Percentiles rank a stretch among this genome's conserved stretches.
These are phyloP conservation scores for Lipomyces orientalis DNA, from an alignment of 805 yeast genomes.

Conservation along the genomic window DNA sequence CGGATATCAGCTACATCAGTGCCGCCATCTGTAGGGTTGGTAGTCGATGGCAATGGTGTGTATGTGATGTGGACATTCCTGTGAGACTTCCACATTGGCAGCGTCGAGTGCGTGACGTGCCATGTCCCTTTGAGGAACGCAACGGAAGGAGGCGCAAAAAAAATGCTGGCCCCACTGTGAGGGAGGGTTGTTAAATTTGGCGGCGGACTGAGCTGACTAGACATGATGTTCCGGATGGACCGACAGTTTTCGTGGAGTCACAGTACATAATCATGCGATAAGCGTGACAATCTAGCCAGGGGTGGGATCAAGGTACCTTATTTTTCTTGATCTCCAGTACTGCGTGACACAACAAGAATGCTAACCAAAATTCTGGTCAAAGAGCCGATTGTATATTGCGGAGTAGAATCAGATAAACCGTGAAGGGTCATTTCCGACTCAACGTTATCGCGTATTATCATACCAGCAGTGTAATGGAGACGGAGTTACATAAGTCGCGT, in stretches of 20 bases:
- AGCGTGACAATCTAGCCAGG: no score
- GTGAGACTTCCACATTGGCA: slow-evolving; percentile 10
- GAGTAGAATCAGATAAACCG: no score
- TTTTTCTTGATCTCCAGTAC: no score
- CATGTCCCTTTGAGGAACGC: slow-evolving; percentile 4
- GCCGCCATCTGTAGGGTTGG: neutral
- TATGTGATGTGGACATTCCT: slow-evolving; percentile 8
- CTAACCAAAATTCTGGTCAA: no score
- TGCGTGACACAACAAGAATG: no score
- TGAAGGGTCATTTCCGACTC: no score
- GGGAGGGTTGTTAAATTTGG: neutral
- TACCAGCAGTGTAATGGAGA: no score
- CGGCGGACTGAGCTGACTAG: neutral
- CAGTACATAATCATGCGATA: no score
- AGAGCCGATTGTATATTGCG: no score
- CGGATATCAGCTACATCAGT: neutral
- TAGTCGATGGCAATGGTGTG: neutral
- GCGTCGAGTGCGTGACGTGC: slow-evolving; percentile 9
- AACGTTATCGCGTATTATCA: no score
- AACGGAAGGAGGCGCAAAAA: neutral
- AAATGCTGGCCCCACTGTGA: neutral
- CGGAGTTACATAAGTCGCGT: no score
- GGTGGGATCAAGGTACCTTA: no score
- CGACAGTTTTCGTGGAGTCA: neutral
- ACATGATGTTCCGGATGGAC: neutral